phyloP scores from a whole-genome alignment of 2,329 filamentous ascomycete genomes.

The Aureobasidium subglaciale region DNA sequence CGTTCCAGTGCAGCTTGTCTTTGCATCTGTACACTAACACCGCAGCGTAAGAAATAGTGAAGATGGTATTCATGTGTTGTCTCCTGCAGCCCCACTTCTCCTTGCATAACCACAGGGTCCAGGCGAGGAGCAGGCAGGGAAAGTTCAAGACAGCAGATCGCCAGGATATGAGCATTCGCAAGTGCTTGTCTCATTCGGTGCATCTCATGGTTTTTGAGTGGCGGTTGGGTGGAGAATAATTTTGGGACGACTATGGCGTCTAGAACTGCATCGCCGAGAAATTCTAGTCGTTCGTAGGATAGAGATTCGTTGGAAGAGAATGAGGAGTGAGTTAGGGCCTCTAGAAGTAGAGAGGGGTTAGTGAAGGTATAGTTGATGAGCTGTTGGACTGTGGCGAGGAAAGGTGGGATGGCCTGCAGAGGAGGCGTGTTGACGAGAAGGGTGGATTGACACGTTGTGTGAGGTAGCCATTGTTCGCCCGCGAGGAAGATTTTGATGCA shows the following conservation, averaged over 20 bases:
- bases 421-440: background rate
- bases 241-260: slow-evolving; percentile 65
- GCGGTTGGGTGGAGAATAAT: slow-evolving; percentile 48
- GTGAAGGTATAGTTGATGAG: slow-evolving; percentile 66
- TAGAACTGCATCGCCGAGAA: slow-evolving; percentile 77
- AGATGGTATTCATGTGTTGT: slow-evolving; percentile 16
- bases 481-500: slow-evolving; percentile 63
- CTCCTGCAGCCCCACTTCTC: slow-evolving; percentile 14
- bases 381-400: slow-evolving; percentile 42
- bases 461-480: slow-evolving; percentile 33
- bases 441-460: background rate
- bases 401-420: background rate
- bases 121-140: slow-evolving; percentile 29
- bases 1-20: slow-evolving; percentile 40
- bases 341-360: slow-evolving; percentile 61
- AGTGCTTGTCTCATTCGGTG: slow-evolving; percentile 68
- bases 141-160: slow-evolving; percentile 63
- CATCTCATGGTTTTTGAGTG: slow-evolving; percentile 55
- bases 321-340: slow-evolving; percentile 76
- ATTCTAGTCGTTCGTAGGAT: slow-evolving; percentile 72
- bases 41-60: slow-evolving; percentile 27
- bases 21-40: slow-evolving; percentile 39
- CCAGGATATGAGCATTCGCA: slow-evolving; percentile 74
- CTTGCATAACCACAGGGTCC: background rate
- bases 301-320: slow-evolving; percentile 40